phyloP scores from a whole-genome alignment of 805 yeast species.

The Candida vartiovaarae region DNA sequence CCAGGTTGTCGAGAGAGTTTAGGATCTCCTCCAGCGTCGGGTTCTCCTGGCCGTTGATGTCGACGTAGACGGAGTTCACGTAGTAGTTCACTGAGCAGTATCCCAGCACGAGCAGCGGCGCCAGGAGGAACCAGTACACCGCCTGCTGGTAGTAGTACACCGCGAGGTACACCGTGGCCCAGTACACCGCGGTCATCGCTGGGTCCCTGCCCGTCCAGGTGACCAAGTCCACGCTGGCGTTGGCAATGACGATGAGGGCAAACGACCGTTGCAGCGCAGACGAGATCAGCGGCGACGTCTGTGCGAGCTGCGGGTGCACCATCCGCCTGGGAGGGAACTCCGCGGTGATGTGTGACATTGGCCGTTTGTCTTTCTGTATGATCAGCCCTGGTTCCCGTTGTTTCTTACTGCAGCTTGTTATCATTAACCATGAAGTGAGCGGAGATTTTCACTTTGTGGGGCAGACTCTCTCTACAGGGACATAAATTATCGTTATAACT shows the following conservation, averaged over 20 bases:
- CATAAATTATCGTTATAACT: too few species aligned
- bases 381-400: too few species aligned
- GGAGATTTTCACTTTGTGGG: too few species aligned
- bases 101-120: conserved; percentile 25
- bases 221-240: conserved; percentile 33
- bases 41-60: conserved; percentile 30
- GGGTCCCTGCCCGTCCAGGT: conserved; percentile 44
- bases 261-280: conserved; percentile 37
- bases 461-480: too few species aligned
- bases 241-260: conserved; percentile 37
- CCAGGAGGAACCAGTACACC: conserved; percentile 27
- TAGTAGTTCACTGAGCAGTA: conserved; percentile 37
- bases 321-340: conserved; percentile 1
- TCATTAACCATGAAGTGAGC: too few species aligned
- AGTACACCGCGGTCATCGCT: conserved; percentile 32
- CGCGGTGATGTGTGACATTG: not conserved
- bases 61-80: conserved; percentile 35
- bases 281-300: conserved; percentile 29
- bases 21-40: conserved; percentile 44
- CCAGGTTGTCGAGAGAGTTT: conserved; percentile 36
- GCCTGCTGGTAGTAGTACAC: conserved; percentile 33
- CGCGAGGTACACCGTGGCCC: conserved; percentile 28
- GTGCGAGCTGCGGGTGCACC: not conserved
- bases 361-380: too few species aligned
- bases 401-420: too few species aligned